These are phyloP conservation scores for Pyrenophora seminiperda DNA, from an alignment of 2,329 filamentous ascomycete genomes.

Conservation along the genomic window DNA sequence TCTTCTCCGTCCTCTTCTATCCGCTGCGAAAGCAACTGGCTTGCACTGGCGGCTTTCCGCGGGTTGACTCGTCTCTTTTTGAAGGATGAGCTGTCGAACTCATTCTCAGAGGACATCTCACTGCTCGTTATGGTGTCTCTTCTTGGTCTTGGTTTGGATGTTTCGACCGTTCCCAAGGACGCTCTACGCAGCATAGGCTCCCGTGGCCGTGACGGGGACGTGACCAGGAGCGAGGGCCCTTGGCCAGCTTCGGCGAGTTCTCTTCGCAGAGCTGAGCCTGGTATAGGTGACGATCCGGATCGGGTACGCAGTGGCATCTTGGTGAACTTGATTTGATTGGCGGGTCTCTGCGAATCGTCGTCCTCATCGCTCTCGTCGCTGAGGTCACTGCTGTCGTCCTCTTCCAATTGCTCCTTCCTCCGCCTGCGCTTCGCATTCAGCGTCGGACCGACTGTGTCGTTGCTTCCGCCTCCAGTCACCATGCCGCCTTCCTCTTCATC, in stretches of 20 bases:
- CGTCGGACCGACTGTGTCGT: slow-evolving; percentile 70
- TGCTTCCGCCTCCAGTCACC: slow-evolving; percentile 68
- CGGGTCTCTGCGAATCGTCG: slow-evolving; percentile 65
- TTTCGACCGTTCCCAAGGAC: slow-evolving; percentile 73
- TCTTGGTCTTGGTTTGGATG: slow-evolving; percentile 70
- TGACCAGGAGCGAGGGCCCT: slow-evolving; percentile 57
- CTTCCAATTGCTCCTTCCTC: slow-evolving; percentile 75
- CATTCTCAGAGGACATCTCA: slow-evolving; percentile 82
- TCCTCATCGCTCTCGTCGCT: slow-evolving; percentile 86
- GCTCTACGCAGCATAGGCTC: slow-evolving; percentile 56
- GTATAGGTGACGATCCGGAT: slow-evolving; percentile 83
- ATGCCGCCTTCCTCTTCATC: slow-evolving; percentile 73
- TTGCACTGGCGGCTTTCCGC: slow-evolving; percentile 60
- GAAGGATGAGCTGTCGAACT: slow-evolving; percentile 70
- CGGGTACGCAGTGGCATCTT: slow-evolving; percentile 91
- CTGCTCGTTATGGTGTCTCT: slow-evolving; percentile 81
- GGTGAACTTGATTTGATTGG: slow-evolving; percentile 91
- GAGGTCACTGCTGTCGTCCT: slow-evolving; percentile 83
- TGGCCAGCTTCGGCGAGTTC: slow-evolving; percentile 60
- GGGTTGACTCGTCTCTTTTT: slow-evolving; percentile 67
- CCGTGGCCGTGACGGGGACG: slow-evolving; percentile 59
- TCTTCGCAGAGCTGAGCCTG: slow-evolving; percentile 56
- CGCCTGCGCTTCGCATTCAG: slow-evolving; percentile 68
- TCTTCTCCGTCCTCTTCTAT: slow-evolving; percentile 57
- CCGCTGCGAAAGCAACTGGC: slow-evolving; percentile 59